These are phyloP conservation scores for Musa beccarii DNA, from an alignment of 176 grass and related monocot species.

Conservation along the genomic window DNA sequence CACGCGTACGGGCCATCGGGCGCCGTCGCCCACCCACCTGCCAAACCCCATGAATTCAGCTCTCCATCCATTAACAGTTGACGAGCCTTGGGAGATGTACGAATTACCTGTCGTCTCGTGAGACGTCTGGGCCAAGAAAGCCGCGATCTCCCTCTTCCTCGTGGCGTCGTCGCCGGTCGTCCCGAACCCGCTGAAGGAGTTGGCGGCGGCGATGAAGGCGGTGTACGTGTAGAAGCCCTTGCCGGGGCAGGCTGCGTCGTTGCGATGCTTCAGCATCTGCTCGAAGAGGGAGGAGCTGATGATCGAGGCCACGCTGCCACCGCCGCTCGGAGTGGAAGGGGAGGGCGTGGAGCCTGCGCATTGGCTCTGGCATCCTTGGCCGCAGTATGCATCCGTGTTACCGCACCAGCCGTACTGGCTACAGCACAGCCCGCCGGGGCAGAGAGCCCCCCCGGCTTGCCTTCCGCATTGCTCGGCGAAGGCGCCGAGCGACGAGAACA, in stretches of 20 bases:
- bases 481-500: background rate
- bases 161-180: constrained; percentile 16
- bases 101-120: constrained; percentile 44
- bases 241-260: constrained; percentile 30
- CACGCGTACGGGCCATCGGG: background rate
- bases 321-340: no score
- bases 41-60: background rate
- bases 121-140: constrained; percentile 58
- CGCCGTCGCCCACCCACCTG: constrained; percentile 2
- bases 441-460: no score
- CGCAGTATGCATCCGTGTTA: no score
- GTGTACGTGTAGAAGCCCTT: constrained; percentile 35
- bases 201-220: constrained; percentile 33
- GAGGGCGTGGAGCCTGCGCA: no score
- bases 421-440: no score
- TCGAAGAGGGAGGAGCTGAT: constrained; percentile 28
- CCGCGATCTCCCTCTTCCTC: constrained; percentile 37
- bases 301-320: constrained; percentile 24
- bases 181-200: constrained; percentile 28
- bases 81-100: no score
- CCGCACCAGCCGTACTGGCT: no score
- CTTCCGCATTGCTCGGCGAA: no score
- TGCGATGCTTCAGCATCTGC: constrained; percentile 27
- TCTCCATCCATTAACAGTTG: background rate
- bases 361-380: no score